phyloP scores from a whole-genome alignment of 176 grass and related monocot genomes.

The Oryza rufipogon region DNA sequence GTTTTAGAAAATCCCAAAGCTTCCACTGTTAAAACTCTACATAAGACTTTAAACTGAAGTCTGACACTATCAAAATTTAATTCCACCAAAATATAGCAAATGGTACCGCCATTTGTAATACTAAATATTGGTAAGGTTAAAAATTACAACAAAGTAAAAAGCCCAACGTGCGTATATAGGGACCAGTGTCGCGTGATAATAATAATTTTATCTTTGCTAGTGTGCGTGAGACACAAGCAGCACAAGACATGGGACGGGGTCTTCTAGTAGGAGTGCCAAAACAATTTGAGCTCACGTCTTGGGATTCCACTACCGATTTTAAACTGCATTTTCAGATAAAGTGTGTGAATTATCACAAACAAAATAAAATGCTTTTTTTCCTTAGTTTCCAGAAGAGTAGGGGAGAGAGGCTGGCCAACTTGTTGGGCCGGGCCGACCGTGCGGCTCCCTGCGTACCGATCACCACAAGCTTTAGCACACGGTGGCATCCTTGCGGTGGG shows the following conservation, averaged over 20 bases:
- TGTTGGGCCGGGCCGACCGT: not conserved
- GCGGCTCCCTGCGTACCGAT: not conserved
- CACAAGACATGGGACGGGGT: constrained; percentile 19
- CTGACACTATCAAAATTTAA: too few relatives aligned
- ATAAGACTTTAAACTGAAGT: too few relatives aligned
- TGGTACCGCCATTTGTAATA: too few relatives aligned
- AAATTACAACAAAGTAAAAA: too few relatives aligned
- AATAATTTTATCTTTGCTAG: not conserved
- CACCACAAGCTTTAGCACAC: not conserved
- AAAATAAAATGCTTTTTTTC: not conserved
- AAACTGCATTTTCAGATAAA: not conserved
- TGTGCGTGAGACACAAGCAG: constrained; percentile 26
- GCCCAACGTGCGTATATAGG: not conserved
- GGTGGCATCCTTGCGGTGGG: not conserved
- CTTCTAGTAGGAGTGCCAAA: not conserved
- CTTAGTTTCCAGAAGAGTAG: too few relatives aligned
- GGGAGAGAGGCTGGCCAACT: too few relatives aligned
- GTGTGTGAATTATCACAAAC: not conserved
- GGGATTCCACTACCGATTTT: not conserved
- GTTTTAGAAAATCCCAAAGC: too few relatives aligned
- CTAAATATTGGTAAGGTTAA: too few relatives aligned
- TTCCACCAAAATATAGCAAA: too few relatives aligned
- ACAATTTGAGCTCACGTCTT: not conserved
- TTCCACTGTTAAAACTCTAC: too few relatives aligned
- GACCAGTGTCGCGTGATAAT: not conserved